A percentile compares a stretch with the other conserved stretches of the same genome.
phyloP scores from a whole-genome alignment of 1,139 yeast species.

The Kodamaea alishanica region DNA sequence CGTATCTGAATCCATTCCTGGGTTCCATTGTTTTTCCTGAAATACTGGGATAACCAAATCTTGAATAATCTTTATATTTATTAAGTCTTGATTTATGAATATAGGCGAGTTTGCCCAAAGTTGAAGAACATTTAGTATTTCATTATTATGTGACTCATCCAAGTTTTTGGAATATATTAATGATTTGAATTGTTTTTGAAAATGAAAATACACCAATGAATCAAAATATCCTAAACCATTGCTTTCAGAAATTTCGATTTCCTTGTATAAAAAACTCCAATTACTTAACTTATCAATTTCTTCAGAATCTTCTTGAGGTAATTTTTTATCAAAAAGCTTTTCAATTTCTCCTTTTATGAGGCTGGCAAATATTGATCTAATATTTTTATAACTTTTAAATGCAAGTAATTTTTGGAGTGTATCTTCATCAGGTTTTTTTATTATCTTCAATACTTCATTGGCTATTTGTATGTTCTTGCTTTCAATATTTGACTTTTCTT shows the following conservation, averaged over 20 bases:
- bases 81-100: conserved; percentile 13
- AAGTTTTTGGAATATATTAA: conserved; percentile 2
- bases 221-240: conserved; percentile 10
- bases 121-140: conserved; percentile 11
- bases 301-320: conserved; percentile 6
- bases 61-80: conserved; percentile 14
- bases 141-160: conserved; percentile 7
- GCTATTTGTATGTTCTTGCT: conserved; percentile 4
- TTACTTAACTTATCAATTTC: conserved; percentile 10
- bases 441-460: conserved; percentile 1
- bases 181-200: conserved; percentile 3
- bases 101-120: conserved; percentile 17
- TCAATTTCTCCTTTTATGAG: conserved; percentile 6
- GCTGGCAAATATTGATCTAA: conserved; percentile 10
- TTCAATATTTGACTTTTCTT: conserved; percentile 2
- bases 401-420: conserved; percentile 1
- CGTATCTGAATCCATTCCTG: conserved; percentile 5
- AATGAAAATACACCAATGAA: conserved; percentile 8
- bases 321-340: conserved; percentile 11
- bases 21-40: conserved; percentile 13
- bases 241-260: conserved; percentile 6
- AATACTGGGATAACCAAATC: conserved; percentile 20
- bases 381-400: conserved; percentile 1
- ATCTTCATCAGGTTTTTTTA: conserved; percentile 3
- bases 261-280: conserved; percentile 17